These are phyloP conservation scores for Colletotrichum lupini DNA, from an alignment of 2,329 filamentous ascomycete species.

Conservation along the genomic window DNA sequence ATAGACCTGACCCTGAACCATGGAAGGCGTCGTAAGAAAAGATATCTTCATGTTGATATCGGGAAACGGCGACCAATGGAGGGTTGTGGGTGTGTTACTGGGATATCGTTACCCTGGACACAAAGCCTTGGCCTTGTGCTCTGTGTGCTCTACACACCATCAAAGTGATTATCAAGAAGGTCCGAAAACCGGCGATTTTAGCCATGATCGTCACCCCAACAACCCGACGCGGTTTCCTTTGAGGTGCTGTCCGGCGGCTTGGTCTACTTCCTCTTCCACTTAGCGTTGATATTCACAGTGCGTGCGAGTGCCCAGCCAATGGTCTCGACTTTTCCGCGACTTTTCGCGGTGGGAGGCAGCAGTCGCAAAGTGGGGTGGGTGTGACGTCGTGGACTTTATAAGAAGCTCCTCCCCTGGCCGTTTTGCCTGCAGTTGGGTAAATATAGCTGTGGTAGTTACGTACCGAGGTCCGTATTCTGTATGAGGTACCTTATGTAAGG, in stretches of 20 bases:
- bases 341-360: neutral
- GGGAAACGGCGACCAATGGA: neutral
- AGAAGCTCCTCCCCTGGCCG: conserved; percentile 7
- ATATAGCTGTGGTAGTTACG: conserved; percentile 2
- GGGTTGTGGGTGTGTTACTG: neutral
- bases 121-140: neutral
- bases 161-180: neutral
- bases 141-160: neutral
- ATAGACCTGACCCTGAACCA: neutral
- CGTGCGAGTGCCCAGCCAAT: neutral
- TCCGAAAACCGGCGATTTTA: neutral
- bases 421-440: conserved; percentile 5
- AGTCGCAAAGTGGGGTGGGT: conserved; percentile 8
- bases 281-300: conserved; percentile 1
- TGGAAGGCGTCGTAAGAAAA: neutral
- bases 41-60: neutral
- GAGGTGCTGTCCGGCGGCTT: neutral
- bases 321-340: neutral
- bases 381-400: conserved; percentile 19
- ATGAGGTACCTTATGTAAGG: neutral
- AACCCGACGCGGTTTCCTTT: neutral
- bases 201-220: neutral
- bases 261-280: conserved; percentile 4
- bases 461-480: neutral
- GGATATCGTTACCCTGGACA: neutral